Conservation (phyloP, 2,329 filamentous ascomycete species). For the Fusarium tanahbumbuense region DNA sequence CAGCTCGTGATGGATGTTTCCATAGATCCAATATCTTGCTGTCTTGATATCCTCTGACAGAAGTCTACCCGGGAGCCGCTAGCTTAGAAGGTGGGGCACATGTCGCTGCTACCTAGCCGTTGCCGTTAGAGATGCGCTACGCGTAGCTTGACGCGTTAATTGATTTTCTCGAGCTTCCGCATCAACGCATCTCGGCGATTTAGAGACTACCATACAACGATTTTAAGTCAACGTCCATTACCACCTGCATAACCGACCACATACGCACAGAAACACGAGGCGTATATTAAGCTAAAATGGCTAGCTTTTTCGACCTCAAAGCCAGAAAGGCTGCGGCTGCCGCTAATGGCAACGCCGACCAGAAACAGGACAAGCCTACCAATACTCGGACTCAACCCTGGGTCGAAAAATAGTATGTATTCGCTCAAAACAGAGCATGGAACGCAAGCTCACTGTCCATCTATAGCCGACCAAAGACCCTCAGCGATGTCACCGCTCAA, state of each 20-base stretch:
- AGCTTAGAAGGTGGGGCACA: background rate
- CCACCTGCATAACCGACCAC: background rate
- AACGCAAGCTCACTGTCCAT: constrained; percentile 12
- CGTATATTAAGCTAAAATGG: constrained; percentile 63
- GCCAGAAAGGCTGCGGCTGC: constrained; percentile 84
- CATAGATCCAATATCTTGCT: background rate
- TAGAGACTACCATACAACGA: constrained; percentile 2
- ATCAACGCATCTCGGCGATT: constrained; percentile 12
- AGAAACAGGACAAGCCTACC: constrained; percentile 72
- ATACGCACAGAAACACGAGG: background rate
- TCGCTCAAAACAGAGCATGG: background rate
- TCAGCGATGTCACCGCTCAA: constrained; percentile 95
- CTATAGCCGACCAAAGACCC: constrained; percentile 86
- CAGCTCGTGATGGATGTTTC: background rate
- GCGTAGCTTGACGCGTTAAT: constrained; percentile 48
- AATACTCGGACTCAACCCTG: constrained; percentile 82
- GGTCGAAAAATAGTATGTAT: constrained; percentile 95
- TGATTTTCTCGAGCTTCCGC: constrained; percentile 41
- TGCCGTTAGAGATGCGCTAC: constrained; percentile 33
- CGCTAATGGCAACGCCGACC: constrained; percentile 70
- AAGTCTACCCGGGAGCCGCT: constrained; percentile 11
- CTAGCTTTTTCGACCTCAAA: constrained; percentile 95
- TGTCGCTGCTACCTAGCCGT: background rate
- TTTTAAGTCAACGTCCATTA: background rate
- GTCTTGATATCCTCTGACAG: background rate